phyloP scores from a whole-genome alignment of 805 yeast genomes.

The Sugiyamaella lignohabitans region DNA sequence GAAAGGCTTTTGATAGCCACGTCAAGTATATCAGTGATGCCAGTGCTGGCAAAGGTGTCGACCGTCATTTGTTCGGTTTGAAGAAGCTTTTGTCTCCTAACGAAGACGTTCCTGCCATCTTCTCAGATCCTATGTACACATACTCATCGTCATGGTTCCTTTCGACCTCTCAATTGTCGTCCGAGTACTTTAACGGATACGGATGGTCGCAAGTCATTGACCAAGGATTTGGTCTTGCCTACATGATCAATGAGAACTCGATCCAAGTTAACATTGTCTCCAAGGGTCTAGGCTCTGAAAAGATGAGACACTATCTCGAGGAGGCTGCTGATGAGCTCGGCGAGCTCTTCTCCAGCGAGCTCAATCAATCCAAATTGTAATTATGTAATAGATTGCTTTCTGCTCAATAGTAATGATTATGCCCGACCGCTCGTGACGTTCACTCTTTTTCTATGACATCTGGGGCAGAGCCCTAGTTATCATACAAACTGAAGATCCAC shows the following conservation, averaged over 20 bases:
- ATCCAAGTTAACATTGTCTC: slow-evolving; percentile 78
- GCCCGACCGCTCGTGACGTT: too few species aligned
- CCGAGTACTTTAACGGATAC: slow-evolving; percentile 80
- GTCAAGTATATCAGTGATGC: slow-evolving; percentile 69
- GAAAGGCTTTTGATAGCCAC: slow-evolving; percentile 69
- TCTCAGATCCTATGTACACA: slow-evolving; percentile 64
- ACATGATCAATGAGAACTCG: slow-evolving; percentile 83
- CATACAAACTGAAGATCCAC: too few species aligned
- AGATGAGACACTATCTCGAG: slow-evolving; percentile 58
- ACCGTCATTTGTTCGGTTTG: slow-evolving; percentile 88
- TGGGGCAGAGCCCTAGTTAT: too few species aligned
- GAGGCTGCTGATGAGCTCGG: slow-evolving; percentile 78
- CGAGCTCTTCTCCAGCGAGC: slow-evolving; percentile 45
- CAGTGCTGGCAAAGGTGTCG: slow-evolving; percentile 81
- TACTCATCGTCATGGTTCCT: slow-evolving; percentile 82
- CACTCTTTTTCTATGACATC: too few species aligned
- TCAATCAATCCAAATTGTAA: slow-evolving; percentile 2
- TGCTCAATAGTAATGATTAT: neutral
- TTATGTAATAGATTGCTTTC: neutral
- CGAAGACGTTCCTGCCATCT: slow-evolving; percentile 57
- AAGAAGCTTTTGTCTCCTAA: slow-evolving; percentile 59
- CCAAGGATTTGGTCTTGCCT: slow-evolving; percentile 89
- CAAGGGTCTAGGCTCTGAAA: slow-evolving; percentile 46
- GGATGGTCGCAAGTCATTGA: slow-evolving; percentile 96
- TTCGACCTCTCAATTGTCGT: slow-evolving; percentile 83